Percentiles rank a stretch among this genome's conserved stretches.
These are phyloP conservation scores for Filobasidium wieringae DNA, from an alignment of 768 basidiomycete genomes.

Conservation along the genomic window DNA sequence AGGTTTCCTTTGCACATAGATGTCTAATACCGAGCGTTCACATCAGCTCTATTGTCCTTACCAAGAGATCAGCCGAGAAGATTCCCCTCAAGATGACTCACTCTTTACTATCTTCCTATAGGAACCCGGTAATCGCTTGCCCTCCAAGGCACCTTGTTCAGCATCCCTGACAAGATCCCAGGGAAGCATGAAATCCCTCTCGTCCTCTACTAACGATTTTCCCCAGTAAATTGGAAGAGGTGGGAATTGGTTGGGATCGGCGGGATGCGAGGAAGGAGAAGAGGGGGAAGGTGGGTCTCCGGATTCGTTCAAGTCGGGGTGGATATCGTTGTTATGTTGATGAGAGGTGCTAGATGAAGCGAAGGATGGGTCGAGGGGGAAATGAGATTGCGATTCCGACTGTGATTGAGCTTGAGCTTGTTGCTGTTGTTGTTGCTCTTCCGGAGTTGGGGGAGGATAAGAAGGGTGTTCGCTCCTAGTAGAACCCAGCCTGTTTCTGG, in stretches of 20 bases:
- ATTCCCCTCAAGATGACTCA: constrained; percentile 15
- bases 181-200: constrained; percentile 29
- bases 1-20: constrained; percentile 1
- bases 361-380: too few species aligned
- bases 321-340: neutral
- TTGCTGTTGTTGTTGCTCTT: too few species aligned
- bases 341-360: too few species aligned
- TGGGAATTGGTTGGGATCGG: neutral
- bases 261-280: too few species aligned
- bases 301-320: neutral
- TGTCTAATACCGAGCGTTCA: neutral
- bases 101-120: constrained; percentile 24
- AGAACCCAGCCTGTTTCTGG: too few species aligned
- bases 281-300: too few species aligned
- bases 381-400: too few species aligned
- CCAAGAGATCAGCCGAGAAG: too few species aligned
- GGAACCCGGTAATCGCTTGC: constrained; percentile 24
- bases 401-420: too few species aligned
- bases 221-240: constrained; percentile 4
- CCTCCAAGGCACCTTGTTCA: constrained; percentile 23
- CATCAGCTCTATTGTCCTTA: neutral
- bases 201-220: constrained; percentile 14
- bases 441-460: too few species aligned
- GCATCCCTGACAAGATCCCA: constrained; percentile 28
- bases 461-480: too few species aligned